Evolutionary conservation across 352 stramenopile species (phyloP).

Genomic region (Phytophthora idaei): DNA sequence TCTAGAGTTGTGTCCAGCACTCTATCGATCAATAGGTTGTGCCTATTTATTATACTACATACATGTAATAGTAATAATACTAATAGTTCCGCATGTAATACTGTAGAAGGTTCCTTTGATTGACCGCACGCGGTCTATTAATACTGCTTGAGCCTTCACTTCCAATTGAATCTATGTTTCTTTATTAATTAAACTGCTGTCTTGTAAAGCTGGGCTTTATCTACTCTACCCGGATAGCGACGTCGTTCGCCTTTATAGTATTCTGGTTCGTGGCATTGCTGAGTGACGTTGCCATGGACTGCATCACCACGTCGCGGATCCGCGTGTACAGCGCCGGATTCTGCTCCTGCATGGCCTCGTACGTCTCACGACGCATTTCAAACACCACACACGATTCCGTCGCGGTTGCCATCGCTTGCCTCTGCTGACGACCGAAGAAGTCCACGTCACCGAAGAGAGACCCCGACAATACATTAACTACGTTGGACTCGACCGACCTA

Average conservation of each 20-base stretch:
- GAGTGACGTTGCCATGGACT: conserved; percentile 72
- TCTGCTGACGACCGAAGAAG: conserved; percentile 69
- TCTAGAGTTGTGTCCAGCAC: too few relatives aligned
- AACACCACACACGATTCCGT: conserved; percentile 57
- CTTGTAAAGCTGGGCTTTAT: background rate
- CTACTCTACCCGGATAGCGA: conserved; percentile 10
- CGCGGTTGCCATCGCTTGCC: conserved; percentile 48
- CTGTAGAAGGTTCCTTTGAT: too few relatives aligned
- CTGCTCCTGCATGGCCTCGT: conserved; percentile 55
- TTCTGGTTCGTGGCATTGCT: background rate
- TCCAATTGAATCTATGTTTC: too few relatives aligned
- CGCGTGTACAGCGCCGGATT: conserved; percentile 56
- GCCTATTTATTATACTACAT: too few relatives aligned
- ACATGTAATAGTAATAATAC: too few relatives aligned
- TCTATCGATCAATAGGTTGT: too few relatives aligned
- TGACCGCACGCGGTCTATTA: too few relatives aligned
- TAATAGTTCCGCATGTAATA: too few relatives aligned
- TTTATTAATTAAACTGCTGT: background rate
- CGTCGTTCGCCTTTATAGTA: conserved; percentile 28
- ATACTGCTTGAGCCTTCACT: too few relatives aligned
- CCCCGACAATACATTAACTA: conserved; percentile 50
- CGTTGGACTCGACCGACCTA: conserved; percentile 32
- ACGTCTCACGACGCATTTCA: conserved; percentile 59
- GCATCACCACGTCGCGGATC: conserved; percentile 70
- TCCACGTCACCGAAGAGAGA: conserved; percentile 82